phyloP scores from a whole-genome alignment of 148 eudicot genomes.

The Amaranthus hypochondriacus region DNA sequence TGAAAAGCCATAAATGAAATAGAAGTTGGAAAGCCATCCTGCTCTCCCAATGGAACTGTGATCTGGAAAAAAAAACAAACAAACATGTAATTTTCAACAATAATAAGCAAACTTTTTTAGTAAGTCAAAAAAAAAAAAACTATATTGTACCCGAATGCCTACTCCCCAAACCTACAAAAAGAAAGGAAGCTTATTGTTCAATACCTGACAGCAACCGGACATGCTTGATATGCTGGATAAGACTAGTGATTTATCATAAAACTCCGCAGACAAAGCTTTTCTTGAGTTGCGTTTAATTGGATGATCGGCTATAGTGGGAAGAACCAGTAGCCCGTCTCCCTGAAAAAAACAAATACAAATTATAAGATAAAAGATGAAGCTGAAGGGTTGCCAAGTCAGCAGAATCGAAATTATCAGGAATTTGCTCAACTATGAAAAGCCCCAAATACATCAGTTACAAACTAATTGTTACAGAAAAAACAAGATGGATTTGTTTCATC shows the following conservation, averaged over 20 bases:
- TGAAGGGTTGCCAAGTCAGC: not conserved
- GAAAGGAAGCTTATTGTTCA: not conserved
- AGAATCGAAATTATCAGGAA: not conserved
- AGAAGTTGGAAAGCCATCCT: conserved; percentile 57
- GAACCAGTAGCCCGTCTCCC: conserved; percentile 80
- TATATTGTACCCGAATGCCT: not conserved
- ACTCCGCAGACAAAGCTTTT: conserved; percentile 45
- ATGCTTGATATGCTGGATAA: conserved; percentile 70
- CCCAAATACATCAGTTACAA: no score
- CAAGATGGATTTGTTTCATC: no score
- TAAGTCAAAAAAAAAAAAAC: no score
- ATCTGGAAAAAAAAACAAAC: conserved; percentile 37
- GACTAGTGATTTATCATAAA: conserved; percentile 56
- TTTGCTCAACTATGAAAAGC: not conserved
- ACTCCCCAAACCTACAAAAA: not conserved
- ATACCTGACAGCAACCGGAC: conserved; percentile 97
- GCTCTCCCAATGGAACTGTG: conserved; percentile 65
- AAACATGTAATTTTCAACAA: not conserved
- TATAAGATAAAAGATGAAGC: conserved; percentile 3
- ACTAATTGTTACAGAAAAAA: no score
- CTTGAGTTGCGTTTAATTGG: conserved; percentile 51
- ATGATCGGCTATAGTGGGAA: conserved; percentile 73
- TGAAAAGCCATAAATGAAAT: conserved; percentile 75
- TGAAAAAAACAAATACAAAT: conserved; percentile 20
- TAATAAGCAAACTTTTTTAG: not conserved